Base-by-base conservation (phyloP, 495 filamentous ascomycete species). In the Xylaria grammica region DNA sequence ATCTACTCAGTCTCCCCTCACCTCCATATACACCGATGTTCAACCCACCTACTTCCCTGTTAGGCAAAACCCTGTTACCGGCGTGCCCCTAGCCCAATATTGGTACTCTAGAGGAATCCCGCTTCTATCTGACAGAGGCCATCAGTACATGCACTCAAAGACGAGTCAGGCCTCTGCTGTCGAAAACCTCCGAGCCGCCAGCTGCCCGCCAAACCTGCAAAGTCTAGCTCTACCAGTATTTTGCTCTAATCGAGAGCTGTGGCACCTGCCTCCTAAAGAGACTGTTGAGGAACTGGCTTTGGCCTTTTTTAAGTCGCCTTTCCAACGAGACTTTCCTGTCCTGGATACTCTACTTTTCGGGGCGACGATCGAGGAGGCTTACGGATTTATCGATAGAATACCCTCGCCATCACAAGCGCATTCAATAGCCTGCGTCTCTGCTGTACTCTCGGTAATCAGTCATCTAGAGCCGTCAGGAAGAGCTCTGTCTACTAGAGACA, bases 71-170 rank as follows among this genome's bases (percentile, higher is more conserved):
- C 30, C 32, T 40, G 30, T 19, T 20, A 55, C 30, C 24, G 26
- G 48, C 17, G 52, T 55, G 22, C 32, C 38, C 11, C 44, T 66
- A 11, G 46, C 22, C 20, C 48, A 49, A 26, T 55, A 53, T 45
- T 66, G 64, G 64, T 66, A 66, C 24, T 53, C 29, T 15, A 62
- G 22, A 45, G 64, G 64, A 13, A 52, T 54, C 24, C 57, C 46
- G 13, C 38, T 66, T 15, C 15, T 66, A 4, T 62, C 64, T 17
- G 34, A 54, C 3, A 62, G 22, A 36, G 64, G 64, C 15, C 36
- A 48, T 4, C 24, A 45, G 42, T 66, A 55, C 19, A 51, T 60
- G 11, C 45, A 40, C 7, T 57, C 62, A 27, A 65, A 52, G 44
- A 59, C 62, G 22, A 40, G 8, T 24, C 20, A 58, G 11, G 15